These are phyloP conservation scores for Salix purpurea DNA, from an alignment of 345 rosid genomes.

Conservation along the genomic window DNA sequence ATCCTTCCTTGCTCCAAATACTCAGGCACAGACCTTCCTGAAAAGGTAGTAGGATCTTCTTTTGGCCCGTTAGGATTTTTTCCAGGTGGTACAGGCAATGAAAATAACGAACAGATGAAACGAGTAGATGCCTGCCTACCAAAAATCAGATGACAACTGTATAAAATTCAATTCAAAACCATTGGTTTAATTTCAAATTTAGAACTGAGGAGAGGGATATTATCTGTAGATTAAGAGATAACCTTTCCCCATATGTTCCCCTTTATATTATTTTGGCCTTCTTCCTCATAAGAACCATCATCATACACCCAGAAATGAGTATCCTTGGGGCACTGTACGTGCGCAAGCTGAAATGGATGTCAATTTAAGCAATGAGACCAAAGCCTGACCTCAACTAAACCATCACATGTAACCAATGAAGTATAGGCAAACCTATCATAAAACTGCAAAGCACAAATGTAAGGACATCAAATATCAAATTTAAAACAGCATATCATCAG, in stretches of 20 bases:
- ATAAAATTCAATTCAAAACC: slow-evolving; percentile 31
- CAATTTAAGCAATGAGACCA: not conserved
- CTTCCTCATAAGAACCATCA: slow-evolving; percentile 90
- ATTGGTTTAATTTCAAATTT: not conserved
- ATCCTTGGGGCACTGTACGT: slow-evolving; percentile 77
- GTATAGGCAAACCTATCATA: not conserved
- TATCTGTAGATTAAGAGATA: slow-evolving; percentile 22
- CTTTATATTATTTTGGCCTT: slow-evolving; percentile 88
- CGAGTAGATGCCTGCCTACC: slow-evolving; percentile 65
- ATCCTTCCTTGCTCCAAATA: slow-evolving; percentile 49
- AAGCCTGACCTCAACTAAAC: not conserved
- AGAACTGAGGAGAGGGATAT: not conserved
- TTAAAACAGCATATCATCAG: not conserved
- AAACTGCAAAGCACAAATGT: not conserved
- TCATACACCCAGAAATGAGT: slow-evolving; percentile 94
- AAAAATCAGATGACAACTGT: slow-evolving; percentile 30
- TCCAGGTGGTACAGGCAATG: slow-evolving; percentile 54
- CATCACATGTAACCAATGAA: not conserved
- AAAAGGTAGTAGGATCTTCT: slow-evolving; percentile 37
- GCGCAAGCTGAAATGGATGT: slow-evolving; percentile 57
- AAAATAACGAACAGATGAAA: slow-evolving; percentile 47
- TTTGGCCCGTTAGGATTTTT: slow-evolving; percentile 34
- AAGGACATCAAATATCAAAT: not conserved
- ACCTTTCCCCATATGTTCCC: slow-evolving; percentile 96
- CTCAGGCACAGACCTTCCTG: slow-evolving; percentile 39